Evolutionary conservation across 169 alveolate genomes (phyloP), one percentile per base, ranked within the genome.

Genomic region (Cryptosporidium meleagridis): DNA sequence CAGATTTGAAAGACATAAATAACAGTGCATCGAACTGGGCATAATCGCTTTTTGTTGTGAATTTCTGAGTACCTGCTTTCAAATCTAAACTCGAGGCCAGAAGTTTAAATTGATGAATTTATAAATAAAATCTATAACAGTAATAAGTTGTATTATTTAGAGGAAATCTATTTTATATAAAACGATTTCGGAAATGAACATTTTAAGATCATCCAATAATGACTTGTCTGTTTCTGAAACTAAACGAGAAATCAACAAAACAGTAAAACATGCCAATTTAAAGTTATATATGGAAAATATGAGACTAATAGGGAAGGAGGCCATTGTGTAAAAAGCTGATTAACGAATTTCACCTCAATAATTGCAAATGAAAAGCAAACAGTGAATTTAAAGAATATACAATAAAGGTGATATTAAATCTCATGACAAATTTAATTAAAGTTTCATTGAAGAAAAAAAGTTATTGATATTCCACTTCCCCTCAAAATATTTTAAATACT

Each of bases 341-440:
- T 8, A 5, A 3, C 14, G 7, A 10, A n/a, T 55, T 5, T 55
- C 23, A 21, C 61, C 51, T 70, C 26, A 48, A 44, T 2, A 48
- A 58, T 26, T 45, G 51, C 41, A 58, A 70, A 3, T 70, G 51
- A 58, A 31, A 51, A 8, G n/a, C 31, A 70, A 70, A 67, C 31
- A n/a, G 37, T 52, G 75, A 62, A 61, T 51, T 80, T 7, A 80
- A 62, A 44, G 68, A 65, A 21, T 21, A 80, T 8, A 80, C 89
- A 0, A 48, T 80, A 37, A 16, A 1, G 12, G 16, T 41, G 21
- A 41, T 80, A n/a, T 45, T 51, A 21, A 51, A 33, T 61, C 18
- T 44, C 16, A 21, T 80, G 44, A 80, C 7, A 3, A 31, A 29
- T 14, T 44, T 58, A 18, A 80, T 80, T 1, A 31, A 58, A 18